These are phyloP conservation scores for Neobulgaria alba DNA, from an alignment of 2,329 filamentous ascomycete genomes.

Conservation along the genomic window DNA sequence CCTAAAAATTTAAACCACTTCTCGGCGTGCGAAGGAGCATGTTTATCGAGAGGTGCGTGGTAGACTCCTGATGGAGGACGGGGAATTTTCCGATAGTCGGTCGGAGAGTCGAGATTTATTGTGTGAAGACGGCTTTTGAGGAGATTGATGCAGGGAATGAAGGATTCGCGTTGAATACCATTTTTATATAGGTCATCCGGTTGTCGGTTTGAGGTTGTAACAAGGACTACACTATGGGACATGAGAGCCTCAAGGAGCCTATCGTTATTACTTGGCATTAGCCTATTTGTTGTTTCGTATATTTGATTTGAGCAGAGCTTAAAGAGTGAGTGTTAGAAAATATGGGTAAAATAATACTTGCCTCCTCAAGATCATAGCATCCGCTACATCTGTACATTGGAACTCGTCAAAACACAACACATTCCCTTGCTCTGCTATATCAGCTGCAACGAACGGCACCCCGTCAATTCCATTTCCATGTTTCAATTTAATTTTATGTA, in stretches of 20 bases:
- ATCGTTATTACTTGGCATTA: not conserved
- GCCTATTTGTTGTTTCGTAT: too few relatives aligned
- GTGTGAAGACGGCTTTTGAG: conserved; percentile 78
- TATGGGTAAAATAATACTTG: conserved; percentile 27
- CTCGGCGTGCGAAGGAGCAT: conserved; percentile 72
- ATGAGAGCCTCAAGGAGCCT: conserved; percentile 82
- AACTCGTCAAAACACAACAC: conserved; percentile 98
- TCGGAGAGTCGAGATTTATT: conserved; percentile 89
- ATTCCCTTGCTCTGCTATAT: conserved; percentile 75
- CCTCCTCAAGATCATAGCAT: conserved; percentile 93
- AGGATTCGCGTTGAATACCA: conserved; percentile 90
- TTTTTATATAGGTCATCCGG: conserved; percentile 97
- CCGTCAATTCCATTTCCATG: conserved; percentile 86
- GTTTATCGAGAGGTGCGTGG: conserved; percentile 74
- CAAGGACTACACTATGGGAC: conserved; percentile 91
- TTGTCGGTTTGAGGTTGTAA: conserved; percentile 95
- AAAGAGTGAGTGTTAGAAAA: too few relatives aligned
- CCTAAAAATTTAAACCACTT: conserved; percentile 96
- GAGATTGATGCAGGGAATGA: conserved; percentile 89
- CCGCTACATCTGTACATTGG: conserved; percentile 95
- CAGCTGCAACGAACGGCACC: conserved; percentile 87
- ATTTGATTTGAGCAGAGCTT: too few relatives aligned
- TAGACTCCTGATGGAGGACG: conserved; percentile 90
- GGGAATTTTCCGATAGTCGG: conserved; percentile 95
- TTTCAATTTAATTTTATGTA: conserved; percentile 84